These are phyloP conservation scores for Boletus rubescentipes DNA, from an alignment of 768 basidiomycete genomes.

Conservation along the genomic window DNA sequence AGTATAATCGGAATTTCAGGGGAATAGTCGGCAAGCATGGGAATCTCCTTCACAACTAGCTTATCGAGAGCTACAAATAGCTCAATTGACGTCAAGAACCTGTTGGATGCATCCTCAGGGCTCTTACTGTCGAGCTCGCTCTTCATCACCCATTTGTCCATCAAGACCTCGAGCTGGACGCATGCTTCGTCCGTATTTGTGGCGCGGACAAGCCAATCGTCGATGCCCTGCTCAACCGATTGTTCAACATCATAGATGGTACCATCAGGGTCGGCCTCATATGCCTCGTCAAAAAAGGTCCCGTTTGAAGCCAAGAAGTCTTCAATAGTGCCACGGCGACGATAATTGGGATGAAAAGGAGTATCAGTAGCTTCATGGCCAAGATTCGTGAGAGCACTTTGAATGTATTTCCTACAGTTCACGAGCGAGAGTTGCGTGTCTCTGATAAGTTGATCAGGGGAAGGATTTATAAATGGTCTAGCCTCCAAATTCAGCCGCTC, in stretches of 20 bases:
- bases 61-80: no score
- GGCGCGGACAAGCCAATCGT: constrained; percentile 31
- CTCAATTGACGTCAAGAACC: constrained; percentile 44
- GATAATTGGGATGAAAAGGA: constrained; percentile 3
- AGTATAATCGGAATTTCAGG: no score
- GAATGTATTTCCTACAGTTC: not conserved
- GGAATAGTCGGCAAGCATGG: no score
- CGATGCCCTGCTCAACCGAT: constrained; percentile 30
- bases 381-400: not conserved
- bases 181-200: no score
- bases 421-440: not conserved
- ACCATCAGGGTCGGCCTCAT: constrained; percentile 5
- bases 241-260: constrained; percentile 39
- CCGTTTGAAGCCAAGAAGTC: no score
- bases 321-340: constrained; percentile 7
- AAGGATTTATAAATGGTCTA: not conserved
- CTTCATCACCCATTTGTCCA: constrained; percentile 23
- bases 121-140: constrained; percentile 14
- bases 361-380: not conserved
- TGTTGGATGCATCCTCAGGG: constrained; percentile 38
- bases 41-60: no score
- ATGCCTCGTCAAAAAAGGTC: constrained; percentile 4
- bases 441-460: not conserved
- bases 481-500: not conserved
- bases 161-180: constrained; percentile 20